Evolutionary conservation across 768 basidiomycete genomes (phyloP).

Genomic region (Lentinus brumalis): DNA sequence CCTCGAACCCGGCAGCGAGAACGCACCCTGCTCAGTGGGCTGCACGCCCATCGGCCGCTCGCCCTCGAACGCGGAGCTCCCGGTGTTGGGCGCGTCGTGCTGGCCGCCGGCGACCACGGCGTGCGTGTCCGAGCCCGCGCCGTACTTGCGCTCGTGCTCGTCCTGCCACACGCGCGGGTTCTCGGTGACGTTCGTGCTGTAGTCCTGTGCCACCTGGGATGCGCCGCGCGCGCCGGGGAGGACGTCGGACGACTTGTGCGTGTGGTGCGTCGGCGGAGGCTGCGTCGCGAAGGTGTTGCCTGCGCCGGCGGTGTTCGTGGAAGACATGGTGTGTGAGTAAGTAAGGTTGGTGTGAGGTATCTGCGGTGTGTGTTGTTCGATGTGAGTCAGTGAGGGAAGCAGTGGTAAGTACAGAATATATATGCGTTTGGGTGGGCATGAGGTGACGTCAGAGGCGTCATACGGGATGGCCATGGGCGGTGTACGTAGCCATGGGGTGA

Average conservation of each 20-base stretch:
- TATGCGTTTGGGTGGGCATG: background rate
- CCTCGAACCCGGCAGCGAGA: background rate
- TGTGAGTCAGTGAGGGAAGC: no score
- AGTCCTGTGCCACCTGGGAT: conserved; percentile 35
- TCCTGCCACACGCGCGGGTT: conserved; percentile 26
- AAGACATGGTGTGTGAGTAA: conserved; percentile 6
- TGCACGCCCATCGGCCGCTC: conserved; percentile 40
- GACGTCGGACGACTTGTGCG: conserved; percentile 50
- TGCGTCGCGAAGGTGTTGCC: conserved; percentile 13
- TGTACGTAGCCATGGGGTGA: no score
- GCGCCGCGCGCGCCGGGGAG: conserved; percentile 44
- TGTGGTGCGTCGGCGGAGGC: conserved; percentile 42
- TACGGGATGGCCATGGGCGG: no score
- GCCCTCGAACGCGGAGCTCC: conserved; percentile 8
- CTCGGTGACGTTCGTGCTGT: conserved; percentile 42
- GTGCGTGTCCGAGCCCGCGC: conserved; percentile 23
- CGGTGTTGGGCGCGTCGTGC: background rate
- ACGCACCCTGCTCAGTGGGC: conserved; percentile 37
- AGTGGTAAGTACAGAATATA: background rate
- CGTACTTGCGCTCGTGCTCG: conserved; percentile 23
- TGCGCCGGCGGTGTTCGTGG: background rate
- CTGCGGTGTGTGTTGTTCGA: no score
- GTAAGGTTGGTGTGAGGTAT: no score
- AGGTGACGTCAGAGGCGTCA: conserved; percentile 6
- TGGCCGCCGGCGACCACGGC: conserved; percentile 26